These are phyloP conservation scores for Blastosporella zonata DNA, from an alignment of 1,284 basidiomycete species.

Conservation along the genomic window DNA sequence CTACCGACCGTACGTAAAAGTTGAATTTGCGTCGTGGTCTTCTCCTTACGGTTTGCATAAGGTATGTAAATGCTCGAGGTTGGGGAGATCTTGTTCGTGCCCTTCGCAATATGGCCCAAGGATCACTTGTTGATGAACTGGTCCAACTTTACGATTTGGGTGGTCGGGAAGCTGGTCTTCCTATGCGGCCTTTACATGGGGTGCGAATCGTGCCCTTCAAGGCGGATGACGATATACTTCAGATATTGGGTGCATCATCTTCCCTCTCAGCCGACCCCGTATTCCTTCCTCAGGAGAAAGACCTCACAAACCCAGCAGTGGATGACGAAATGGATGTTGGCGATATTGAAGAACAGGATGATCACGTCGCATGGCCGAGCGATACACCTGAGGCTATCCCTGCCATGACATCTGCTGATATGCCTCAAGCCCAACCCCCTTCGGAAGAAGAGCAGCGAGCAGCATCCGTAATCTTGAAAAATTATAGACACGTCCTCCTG, in stretches of 20 bases:
- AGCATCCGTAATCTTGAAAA: constrained; percentile 23
- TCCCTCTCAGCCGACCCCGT: neutral
- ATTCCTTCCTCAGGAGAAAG: neutral
- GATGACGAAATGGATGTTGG: constrained; percentile 13
- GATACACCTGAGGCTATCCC: neutral
- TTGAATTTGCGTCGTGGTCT: neutral
- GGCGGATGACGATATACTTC: constrained; percentile 23
- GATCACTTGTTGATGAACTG: constrained; percentile 36
- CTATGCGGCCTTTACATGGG: constrained; percentile 14
- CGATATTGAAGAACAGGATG: constrained; percentile 17
- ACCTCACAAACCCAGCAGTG: neutral
- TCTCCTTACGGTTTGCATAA: constrained; percentile 14
- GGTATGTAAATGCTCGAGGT: constrained; percentile 32
- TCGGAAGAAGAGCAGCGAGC: constrained; percentile 11
- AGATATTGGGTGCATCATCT: constrained; percentile 1
- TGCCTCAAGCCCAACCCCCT: constrained; percentile 19
- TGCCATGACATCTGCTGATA: constrained; percentile 18
- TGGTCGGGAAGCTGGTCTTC: constrained; percentile 3
- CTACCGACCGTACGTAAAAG: constrained; percentile 20
- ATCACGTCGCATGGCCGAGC: constrained; percentile 2
- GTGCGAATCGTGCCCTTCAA: constrained; percentile 34
- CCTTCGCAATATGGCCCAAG: constrained; percentile 26
- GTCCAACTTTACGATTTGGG: constrained; percentile 32
- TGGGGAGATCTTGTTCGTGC: constrained; percentile 35
- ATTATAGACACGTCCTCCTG: constrained; percentile 28